Evolutionary conservation across 148 eudicot genomes (phyloP), one percentile per base, ranked within the genome.

Genomic region (Diospyros kaki): DNA sequence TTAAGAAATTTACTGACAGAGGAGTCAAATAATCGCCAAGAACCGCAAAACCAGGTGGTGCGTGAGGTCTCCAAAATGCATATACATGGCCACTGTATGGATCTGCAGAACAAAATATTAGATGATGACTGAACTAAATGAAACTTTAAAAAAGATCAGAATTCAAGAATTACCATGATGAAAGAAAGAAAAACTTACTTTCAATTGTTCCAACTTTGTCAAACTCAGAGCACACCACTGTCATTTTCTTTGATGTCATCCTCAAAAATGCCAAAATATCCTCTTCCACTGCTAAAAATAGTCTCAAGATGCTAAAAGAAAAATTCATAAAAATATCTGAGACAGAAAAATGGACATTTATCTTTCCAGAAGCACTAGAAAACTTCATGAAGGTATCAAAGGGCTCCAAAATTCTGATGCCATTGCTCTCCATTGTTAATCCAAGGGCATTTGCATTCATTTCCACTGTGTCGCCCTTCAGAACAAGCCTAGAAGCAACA

Each of bases 11-110:
- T 40, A 88, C 96, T 85, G 50, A 93, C 99, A 84, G 55, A 70
- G 99, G 97, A 67, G 98, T 95, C 76, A 95, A 68, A 79, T 95
- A 95, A 89, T 95, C 99, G 38, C 98, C 99, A 68, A 95, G 94
- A 69, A 89, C 88, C 79, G 87, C 99, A 89, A 89, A 95, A 68
- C 99, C 98, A 81, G 98, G 96, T 53, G 98, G 98, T 46, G 97
- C 98, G 71, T 84, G 98, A 75, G 99, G 91, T 84, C 99, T 90
- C 99, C 99, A 95, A 75, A 95, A 93, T 64, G 88, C 87, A 82
- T 79, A 91, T 58, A 87, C 84, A 77, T 93, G 94, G 66, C 85
- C 96, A 76, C 59, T 80, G 9, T 66, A 56, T 61, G 84, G 82
- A 71, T 81, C 98, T 92, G 86, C 71, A 73, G 42, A 73, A 64